Evolutionary conservation across 2,329 filamentous ascomycete genomes (phyloP).

Genomic region (Colletotrichum musae): DNA sequence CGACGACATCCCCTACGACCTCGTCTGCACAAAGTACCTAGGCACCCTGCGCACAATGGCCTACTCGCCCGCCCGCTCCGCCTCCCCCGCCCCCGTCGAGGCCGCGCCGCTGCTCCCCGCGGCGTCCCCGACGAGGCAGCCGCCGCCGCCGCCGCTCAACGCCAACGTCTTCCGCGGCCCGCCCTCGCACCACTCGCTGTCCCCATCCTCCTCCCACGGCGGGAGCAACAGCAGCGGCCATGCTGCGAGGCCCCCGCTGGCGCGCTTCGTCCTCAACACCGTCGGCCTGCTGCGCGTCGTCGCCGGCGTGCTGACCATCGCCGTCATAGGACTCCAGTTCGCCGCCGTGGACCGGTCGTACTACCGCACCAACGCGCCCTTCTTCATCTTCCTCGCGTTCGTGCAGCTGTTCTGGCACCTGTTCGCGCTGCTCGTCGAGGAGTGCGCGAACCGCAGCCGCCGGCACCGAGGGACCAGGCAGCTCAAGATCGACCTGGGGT

Average conservation of each 20-base stretch:
- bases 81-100: constrained; percentile 1
- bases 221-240: neutral
- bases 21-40: constrained; percentile 35
- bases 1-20: constrained; percentile 21
- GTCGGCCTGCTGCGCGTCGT: constrained; percentile 22
- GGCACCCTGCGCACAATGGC: constrained; percentile 32
- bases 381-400: constrained; percentile 25
- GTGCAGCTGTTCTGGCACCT: constrained; percentile 31
- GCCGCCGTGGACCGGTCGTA: neutral
- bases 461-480: neutral
- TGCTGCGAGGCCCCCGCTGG: neutral
- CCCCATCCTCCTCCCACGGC: neutral
- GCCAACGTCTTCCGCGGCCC: constrained; percentile 18
- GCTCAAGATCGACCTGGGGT: constrained; percentile 21
- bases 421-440: constrained; percentile 3
- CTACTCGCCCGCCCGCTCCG: neutral
- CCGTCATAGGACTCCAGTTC: constrained; percentile 11
- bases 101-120: neutral
- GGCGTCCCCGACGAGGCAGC: neutral
- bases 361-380: neutral
- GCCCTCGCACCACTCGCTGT: constrained; percentile 1
- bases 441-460: neutral
- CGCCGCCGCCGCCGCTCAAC: constrained; percentile 9
- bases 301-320: constrained; percentile 12
- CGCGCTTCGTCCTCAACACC: constrained; percentile 14